Evolutionary conservation across 805 yeast species (phyloP), one percentile per base, ranked within the genome.

Genomic region (Ogataea polymorpha): DNA sequence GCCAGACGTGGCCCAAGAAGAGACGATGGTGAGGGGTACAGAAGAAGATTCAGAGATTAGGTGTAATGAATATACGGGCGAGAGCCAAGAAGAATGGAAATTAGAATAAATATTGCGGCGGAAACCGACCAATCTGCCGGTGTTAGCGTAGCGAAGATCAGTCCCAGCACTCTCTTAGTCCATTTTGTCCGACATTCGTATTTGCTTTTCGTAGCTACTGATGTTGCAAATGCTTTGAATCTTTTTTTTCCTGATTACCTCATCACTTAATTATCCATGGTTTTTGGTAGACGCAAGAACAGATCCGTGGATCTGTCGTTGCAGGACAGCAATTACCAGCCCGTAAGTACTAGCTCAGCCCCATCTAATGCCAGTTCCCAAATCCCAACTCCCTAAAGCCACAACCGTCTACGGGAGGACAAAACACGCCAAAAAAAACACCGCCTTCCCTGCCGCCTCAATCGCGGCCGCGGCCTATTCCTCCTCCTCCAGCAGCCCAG

Each of bases 21-120:
- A 67, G 67, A 71, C 61, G 69, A 64, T 56, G 68, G 67, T 56
- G 76, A 68, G 49, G 66, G 64, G 48, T 76, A 76, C 80, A 76
- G 82, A 75, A 76, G 81, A 73, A 78, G 84, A 75, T 62, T 59
- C 55, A 63, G 68, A 62, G 66, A 61, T 51, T 63, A 63, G 58
- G 42, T 23, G 37, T 39, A 39, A 39, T 39, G 42, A 38, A 39
- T 39, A 39, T 37, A 37, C 41, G 41, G 41, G 41, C 35, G 25
- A 23, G 15, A 30, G 41, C 41, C 37, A 29, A 34, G 32, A 34
- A 30, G 39, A 28, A 32, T 32, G 36, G 32, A 32, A 39, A 33
- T 34, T 39, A 32, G 36, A 32, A 24, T 24, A 24, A 24, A 3
- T 24, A 6, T 3, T 12, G 14, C 14, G 21, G 21, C 21, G 7